Base-by-base conservation (phyloP, 768 basidiomycete genomes). In the Boletus huronensis region DNA sequence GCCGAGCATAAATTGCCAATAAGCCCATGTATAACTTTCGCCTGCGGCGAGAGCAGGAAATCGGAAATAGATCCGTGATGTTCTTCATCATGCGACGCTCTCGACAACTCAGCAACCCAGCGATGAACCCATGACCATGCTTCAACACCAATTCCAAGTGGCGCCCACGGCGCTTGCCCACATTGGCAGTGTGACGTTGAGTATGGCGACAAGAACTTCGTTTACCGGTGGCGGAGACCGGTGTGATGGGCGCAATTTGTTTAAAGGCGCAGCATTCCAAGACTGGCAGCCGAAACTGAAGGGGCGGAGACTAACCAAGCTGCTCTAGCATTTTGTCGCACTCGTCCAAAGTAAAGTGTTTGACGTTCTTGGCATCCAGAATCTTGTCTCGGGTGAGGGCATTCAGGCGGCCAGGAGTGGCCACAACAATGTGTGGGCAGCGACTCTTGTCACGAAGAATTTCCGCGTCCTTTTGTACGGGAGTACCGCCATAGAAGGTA, bases 291-390 rank as follows among this genome's bases (percentile, higher is more conserved):
- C 82, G 79, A 87, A 87, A 84, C 79, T 82, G 86, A 80, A 86
- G 57, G 63, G 66, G 62, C 67, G 64, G 61, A 64, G 83, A 99
- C 97, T 98, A 92, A 99, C 97, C 97, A 79, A 99, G 94, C 85
- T 94, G 90, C 83, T 99, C 97, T 72, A 99, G 89, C 93, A 99
- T 98, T 85, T 99, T 99, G 83, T 99, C 97, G 83, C 97, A 99
- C 79, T 99, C 97, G 83, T 99, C 97, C 73, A 99, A 80, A 53
- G 97, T 94, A 76, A 99, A 99, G 79, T 98, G 96, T 78, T 98
- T 98, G 74, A 98, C 93, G 68, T 91, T 87, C 76, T 90, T 90
- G 60, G 91, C 90, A 70, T 97, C 93, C 74, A 99, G 73, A 65
- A 89, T 82, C 80, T 98, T 98, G 77, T 98, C 97, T 62, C 96